A percentile compares a stretch with the other conserved stretches of the same genome.
Evolutionary conservation across 768 basidiomycete genomes (phyloP).

Genomic region (Suillus decipiens): DNA sequence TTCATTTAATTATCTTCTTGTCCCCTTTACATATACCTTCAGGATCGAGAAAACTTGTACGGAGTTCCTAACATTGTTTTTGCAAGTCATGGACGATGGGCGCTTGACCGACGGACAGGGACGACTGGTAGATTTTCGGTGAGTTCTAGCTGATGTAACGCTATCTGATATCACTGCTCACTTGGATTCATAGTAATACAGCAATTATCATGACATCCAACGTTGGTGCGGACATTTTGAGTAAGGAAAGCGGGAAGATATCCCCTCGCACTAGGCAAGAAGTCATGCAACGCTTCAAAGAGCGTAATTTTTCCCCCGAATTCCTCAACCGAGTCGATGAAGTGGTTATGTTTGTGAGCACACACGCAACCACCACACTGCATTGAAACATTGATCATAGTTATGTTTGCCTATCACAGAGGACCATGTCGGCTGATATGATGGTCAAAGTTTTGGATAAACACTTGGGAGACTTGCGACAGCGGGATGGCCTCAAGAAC

Average conservation of each 20-base stretch:
- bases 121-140: slow-evolving; percentile 16
- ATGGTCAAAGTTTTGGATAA: slow-evolving; percentile 47
- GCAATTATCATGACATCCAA: slow-evolving; percentile 92
- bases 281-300: slow-evolving; percentile 74
- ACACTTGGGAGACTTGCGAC: slow-evolving; percentile 43
- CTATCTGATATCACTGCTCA: neutral
- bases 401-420: slow-evolving; percentile 27
- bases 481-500: slow-evolving; percentile 39
- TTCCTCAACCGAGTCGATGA: slow-evolving; percentile 86
- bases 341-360: slow-evolving; percentile 57
- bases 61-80: slow-evolving; percentile 44
- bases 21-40: neutral
- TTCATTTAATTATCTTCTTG: neutral
- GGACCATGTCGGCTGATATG: slow-evolving; percentile 38
- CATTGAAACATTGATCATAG: slow-evolving; percentile 16
- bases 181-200: slow-evolving; percentile 54
- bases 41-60: slow-evolving; percentile 45
- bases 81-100: slow-evolving; percentile 51
- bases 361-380: slow-evolving; percentile 14
- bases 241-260: slow-evolving; percentile 34
- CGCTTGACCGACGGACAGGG: slow-evolving; percentile 41
- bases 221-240: slow-evolving; percentile 70
- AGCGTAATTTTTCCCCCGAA: slow-evolving; percentile 79
- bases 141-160: neutral
- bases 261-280: slow-evolving; percentile 55